phyloP scores from a whole-genome alignment of 192 early-diverging fungal species.

The Pilobolus umbonatus region DNA sequence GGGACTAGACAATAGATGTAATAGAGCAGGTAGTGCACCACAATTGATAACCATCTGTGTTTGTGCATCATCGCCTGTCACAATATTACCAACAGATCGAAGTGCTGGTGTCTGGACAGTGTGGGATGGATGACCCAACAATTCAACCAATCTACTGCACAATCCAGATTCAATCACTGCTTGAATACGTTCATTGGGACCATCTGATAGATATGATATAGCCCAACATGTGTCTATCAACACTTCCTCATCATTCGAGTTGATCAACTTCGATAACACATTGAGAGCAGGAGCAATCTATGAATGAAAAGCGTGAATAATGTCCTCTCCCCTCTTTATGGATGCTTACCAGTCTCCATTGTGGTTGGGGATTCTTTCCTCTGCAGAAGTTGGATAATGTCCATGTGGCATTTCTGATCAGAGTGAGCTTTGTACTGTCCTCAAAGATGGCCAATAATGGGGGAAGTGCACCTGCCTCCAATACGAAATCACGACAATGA shows the following conservation, averaged over 20 bases:
- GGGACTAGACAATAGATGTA: constrained; percentile 41
- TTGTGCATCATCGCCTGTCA: constrained; percentile 73
- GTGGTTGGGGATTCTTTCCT: constrained; percentile 65
- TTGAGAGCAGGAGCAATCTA: constrained; percentile 23
- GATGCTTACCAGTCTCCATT: constrained; percentile 52
- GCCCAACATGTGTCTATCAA: constrained; percentile 81
- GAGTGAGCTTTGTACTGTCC: constrained; percentile 38
- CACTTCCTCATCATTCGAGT: constrained; percentile 65
- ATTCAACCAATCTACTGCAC: constrained; percentile 61
- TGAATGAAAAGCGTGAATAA: neutral
- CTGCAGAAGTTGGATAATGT: constrained; percentile 76
- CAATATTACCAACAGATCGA: constrained; percentile 76
- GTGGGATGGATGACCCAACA: constrained; percentile 51
- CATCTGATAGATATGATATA: constrained; percentile 73
- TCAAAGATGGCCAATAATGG: constrained; percentile 33
- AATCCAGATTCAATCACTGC: constrained; percentile 73
- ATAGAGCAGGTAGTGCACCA: constrained; percentile 51
- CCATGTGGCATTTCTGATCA: constrained; percentile 78
- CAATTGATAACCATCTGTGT: constrained; percentile 69
- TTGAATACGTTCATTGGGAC: constrained; percentile 69
- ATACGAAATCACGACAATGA: constrained; percentile 36
- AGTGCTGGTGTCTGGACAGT: constrained; percentile 70
- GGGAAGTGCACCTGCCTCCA: constrained; percentile 27
- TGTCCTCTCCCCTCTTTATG: neutral
- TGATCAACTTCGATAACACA: constrained; percentile 57